Base-by-base conservation (phyloP, 163 green algal genomes). In the Dunaliella salina region DNA sequence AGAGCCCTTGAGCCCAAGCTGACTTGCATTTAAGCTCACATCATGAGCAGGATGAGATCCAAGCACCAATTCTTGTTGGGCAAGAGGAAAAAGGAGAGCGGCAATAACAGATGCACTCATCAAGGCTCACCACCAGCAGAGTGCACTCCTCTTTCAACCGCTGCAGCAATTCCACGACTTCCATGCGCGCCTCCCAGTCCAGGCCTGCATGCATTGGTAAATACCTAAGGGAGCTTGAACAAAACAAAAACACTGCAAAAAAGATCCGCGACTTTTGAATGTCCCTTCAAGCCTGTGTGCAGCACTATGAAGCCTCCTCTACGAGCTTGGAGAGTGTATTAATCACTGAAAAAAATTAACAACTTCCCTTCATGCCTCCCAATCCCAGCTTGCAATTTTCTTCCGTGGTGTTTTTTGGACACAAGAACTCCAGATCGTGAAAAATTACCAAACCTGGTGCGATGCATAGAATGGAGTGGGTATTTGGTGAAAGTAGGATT, bases 111-210 rank as follows among this genome's bases (percentile, higher is more conserved):
- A 35, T 32, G 1, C 75, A 26, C 4, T 26, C 1, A 22, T 33
- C 33, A 20, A 24, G 15, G 5, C 85, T 93, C n/a, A 99, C 96
- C 32, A 98, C 93, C 84, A 98, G 91, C 86, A 98, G 87, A 0
- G 95, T 97, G 89, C 94, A 96, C 81, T 96, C 87, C 32, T 91
- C n/a, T 88, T 98, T 97, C 0, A 97, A 67, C 17, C 79, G 50
- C 1, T 34, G 25, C 30, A 89, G 86, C 80, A 89, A 63, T 15
- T 83, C 83, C 34, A 86, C 83, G 34, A 98, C 88, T 59, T 97
- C 95, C 3, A 81, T 84, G 5, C 96, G 90, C 1, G 94, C 90
- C 67, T 85, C 78, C 96, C 95, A 98, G 90, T 99, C 96, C 87
- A 99, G 87, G 0, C 96, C 96, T 80, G 83, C 75, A 80, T 30